These are phyloP conservation scores for Teratosphaeria nubilosa DNA, from an alignment of 2,329 filamentous ascomycete genomes.

Conservation along the genomic window DNA sequence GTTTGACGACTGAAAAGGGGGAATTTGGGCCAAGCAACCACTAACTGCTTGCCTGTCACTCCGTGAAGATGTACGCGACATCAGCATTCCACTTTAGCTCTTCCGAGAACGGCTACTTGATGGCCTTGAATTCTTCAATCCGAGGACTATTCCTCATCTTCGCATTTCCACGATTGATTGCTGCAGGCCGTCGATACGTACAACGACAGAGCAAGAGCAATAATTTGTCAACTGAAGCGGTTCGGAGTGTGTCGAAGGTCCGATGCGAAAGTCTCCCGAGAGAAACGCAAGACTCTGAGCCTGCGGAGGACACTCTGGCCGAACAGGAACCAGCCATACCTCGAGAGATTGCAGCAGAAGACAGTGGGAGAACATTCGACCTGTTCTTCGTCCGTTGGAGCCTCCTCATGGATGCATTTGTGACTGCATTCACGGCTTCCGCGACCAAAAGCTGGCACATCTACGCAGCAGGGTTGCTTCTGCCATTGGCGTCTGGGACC, in stretches of 20 bases:
- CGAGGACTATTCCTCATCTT: constrained; percentile 1
- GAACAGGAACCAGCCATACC: background rate
- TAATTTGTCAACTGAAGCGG: background rate
- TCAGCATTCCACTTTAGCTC: constrained; percentile 1
- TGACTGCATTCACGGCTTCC: background rate
- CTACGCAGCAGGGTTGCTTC: background rate
- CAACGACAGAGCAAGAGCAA: background rate
- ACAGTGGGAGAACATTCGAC: background rate
- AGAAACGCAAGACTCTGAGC: background rate
- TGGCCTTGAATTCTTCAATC: background rate
- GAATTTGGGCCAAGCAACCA: background rate
- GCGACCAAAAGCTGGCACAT: background rate
- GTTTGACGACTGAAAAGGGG: background rate
- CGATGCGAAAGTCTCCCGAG: background rate
- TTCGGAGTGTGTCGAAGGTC: background rate
- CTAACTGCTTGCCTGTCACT: background rate
- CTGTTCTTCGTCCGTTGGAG: background rate
- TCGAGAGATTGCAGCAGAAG: background rate
- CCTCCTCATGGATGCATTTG: background rate
- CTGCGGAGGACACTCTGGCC: background rate
- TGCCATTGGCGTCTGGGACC: background rate
- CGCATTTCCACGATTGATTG: background rate
- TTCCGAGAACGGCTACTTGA: background rate
- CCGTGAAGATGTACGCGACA: background rate
- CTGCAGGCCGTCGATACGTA: background rate